phyloP scores from a whole-genome alignment of 192 early-diverging fungal species.

The Mortierella antarctica region DNA sequence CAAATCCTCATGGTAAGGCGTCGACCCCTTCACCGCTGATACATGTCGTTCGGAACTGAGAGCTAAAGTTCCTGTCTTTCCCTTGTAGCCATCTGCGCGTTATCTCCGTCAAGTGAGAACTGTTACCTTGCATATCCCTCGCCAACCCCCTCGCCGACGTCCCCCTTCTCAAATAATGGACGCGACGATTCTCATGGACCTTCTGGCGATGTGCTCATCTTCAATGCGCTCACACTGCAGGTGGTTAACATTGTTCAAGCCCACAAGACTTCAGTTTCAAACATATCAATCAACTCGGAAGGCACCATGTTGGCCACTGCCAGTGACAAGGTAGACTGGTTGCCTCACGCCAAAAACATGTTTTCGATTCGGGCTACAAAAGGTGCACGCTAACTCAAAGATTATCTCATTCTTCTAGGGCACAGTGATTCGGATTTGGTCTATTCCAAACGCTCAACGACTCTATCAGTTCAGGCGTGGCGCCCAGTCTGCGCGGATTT shows the following conservation, averaged over 20 bases:
- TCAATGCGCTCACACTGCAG: constrained; percentile 89
- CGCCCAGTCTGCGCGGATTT: constrained; percentile 91
- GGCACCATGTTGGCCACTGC: constrained; percentile 95
- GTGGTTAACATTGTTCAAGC: constrained; percentile 95
- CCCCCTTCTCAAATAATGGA: constrained; percentile 60
- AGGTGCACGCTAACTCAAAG: neutral
- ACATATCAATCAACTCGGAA: constrained; percentile 87
- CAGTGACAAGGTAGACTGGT: constrained; percentile 85
- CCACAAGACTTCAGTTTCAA: constrained; percentile 91
- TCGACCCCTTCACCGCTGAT: too few species aligned
- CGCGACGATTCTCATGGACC: constrained; percentile 62
- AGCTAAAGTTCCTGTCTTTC: too few species aligned
- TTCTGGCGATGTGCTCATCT: constrained; percentile 90
- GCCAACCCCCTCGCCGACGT: constrained; percentile 69
- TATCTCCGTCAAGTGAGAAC: constrained; percentile 94
- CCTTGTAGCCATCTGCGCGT: constrained; percentile 80
- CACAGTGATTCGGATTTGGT: constrained; percentile 96
- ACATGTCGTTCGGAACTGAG: too few species aligned
- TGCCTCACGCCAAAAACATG: too few species aligned
- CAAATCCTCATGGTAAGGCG: constrained; percentile 83
- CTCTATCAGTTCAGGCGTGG: constrained; percentile 96
- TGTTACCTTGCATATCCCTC: constrained; percentile 96
- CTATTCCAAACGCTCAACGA: constrained; percentile 85
- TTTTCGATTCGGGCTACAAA: neutral
- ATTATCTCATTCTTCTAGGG: constrained; percentile 59